Conservation (phyloP, 1,139 yeast species). For the Hemisphaericaspora xylofermentans region DNA sequence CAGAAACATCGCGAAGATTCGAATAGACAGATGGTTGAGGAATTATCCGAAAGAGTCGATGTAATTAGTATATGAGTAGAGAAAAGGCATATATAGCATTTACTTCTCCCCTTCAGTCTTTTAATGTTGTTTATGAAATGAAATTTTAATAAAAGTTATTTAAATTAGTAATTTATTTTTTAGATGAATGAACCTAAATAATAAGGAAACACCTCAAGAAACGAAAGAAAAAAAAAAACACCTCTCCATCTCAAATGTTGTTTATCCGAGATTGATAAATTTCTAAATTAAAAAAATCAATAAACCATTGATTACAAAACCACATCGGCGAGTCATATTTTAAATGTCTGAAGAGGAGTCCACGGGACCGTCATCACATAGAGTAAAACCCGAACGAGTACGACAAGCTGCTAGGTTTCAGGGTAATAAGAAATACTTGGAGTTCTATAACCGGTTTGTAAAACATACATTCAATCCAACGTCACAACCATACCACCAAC, state of each 20-base stretch:
- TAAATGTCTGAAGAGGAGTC: neutral
- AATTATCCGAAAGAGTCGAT: conserved; percentile 3
- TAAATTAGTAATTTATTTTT: too few relatives aligned
- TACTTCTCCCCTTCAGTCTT: neutral
- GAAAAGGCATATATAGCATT: neutral
- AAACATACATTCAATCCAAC: conserved; percentile 10
- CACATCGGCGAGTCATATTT: neutral
- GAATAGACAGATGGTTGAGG: conserved; percentile 1
- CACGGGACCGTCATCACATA: neutral
- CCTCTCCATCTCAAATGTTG: too few relatives aligned
- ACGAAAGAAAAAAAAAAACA: neutral
- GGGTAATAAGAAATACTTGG: conserved; percentile 21
- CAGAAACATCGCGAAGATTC: neutral
- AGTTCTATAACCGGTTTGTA: conserved; percentile 24
- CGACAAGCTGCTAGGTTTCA: neutral
- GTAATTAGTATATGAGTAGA: conserved; percentile 4
- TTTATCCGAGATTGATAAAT: too few relatives aligned
- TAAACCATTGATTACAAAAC: neutral
- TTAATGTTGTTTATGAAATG: neutral
- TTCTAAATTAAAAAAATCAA: too few relatives aligned
- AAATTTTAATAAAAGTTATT: too few relatives aligned
- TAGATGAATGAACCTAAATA: neutral
- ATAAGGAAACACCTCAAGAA: neutral
- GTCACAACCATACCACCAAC: conserved; percentile 2
- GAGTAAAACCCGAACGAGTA: neutral